Percentiles rank a stretch among this genome's conserved stretches.
Conservation (phyloP, 805 yeast species). For the Candida xyloterini region DNA sequence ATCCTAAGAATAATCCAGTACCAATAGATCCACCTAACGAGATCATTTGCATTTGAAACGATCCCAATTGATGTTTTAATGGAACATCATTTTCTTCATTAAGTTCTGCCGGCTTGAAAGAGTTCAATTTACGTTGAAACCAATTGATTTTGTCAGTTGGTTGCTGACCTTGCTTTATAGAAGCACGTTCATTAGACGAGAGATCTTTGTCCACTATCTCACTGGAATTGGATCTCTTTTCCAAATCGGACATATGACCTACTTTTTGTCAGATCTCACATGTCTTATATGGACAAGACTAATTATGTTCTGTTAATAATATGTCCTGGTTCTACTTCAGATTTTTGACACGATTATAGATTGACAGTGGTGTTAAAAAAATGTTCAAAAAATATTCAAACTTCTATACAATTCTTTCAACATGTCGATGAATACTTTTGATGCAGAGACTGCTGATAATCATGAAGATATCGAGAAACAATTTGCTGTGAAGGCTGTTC, state of each 20-base stretch:
- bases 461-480: conserved; percentile 95
- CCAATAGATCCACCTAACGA: conserved; percentile 70
- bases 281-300: neutral
- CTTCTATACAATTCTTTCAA: neutral
- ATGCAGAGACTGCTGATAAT: conserved; percentile 89
- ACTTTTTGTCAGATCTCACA: neutral
- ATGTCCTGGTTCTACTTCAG: conserved; percentile 4
- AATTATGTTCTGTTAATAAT: conserved; percentile 1
- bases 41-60: conserved; percentile 58
- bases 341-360: conserved; percentile 2
- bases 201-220: neutral
- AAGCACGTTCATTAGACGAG: neutral
- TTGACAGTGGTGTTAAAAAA: conserved; percentile 6
- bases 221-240: neutral
- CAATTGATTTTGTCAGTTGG: conserved; percentile 10
- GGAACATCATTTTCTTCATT: conserved; percentile 17
- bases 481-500: conserved; percentile 96
- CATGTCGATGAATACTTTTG: conserved; percentile 19
- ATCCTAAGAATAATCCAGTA: conserved; percentile 66
- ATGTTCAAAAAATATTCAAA: neutral
- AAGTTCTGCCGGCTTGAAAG: conserved; percentile 27
- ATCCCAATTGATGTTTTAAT: conserved; percentile 25
- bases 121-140: conserved; percentile 22
- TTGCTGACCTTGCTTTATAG: neutral
- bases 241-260: neutral